These are phyloP conservation scores for Ophioceras dolichostomum DNA, from an alignment of 2,329 filamentous ascomycete genomes.

Conservation along the genomic window DNA sequence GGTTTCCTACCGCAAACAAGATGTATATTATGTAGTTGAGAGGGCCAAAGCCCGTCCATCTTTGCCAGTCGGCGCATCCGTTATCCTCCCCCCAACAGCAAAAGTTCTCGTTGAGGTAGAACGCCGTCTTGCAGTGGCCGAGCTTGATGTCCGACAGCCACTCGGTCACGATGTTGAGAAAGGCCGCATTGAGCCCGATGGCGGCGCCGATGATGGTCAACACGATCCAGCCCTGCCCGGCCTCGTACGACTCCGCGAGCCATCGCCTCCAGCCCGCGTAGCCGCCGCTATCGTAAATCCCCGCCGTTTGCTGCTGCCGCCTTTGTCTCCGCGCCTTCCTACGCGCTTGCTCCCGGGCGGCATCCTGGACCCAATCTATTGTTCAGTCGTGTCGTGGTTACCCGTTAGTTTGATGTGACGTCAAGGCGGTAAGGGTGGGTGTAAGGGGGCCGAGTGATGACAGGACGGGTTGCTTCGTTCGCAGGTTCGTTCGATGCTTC, in stretches of 20 bases:
- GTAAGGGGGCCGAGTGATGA: too few relatives aligned
- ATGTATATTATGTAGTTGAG: constrained; percentile 86
- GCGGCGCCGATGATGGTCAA: constrained; percentile 86
- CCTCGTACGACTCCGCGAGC: constrained; percentile 80
- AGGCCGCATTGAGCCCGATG: constrained; percentile 85
- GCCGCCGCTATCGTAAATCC: constrained; percentile 54
- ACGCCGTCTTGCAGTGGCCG: constrained; percentile 89
- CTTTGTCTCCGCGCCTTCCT: constrained; percentile 59
- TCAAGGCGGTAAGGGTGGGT: too few relatives aligned
- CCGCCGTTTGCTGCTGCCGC: constrained; percentile 56
- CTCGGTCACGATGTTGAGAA: constrained; percentile 91
- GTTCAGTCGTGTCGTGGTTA: too few relatives aligned
- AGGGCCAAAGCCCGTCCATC: constrained; percentile 68
- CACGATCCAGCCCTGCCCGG: constrained; percentile 95
- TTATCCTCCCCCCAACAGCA: constrained; percentile 95
- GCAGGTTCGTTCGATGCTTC: too few relatives aligned
- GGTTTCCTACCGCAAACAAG: constrained; percentile 54
- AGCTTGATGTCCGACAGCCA: constrained; percentile 94
- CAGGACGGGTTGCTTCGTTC: too few relatives aligned
- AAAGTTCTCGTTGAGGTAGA: constrained; percentile 95
- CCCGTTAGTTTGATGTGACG: too few relatives aligned
- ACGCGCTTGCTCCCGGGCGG: constrained; percentile 75
- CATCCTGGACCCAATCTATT: constrained; percentile 95
- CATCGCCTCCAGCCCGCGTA: constrained; percentile 67
- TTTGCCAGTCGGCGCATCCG: constrained; percentile 82